These are phyloP conservation scores for Penicillium pulvis DNA, from an alignment of 495 filamentous ascomycete species.

Conservation along the genomic window DNA sequence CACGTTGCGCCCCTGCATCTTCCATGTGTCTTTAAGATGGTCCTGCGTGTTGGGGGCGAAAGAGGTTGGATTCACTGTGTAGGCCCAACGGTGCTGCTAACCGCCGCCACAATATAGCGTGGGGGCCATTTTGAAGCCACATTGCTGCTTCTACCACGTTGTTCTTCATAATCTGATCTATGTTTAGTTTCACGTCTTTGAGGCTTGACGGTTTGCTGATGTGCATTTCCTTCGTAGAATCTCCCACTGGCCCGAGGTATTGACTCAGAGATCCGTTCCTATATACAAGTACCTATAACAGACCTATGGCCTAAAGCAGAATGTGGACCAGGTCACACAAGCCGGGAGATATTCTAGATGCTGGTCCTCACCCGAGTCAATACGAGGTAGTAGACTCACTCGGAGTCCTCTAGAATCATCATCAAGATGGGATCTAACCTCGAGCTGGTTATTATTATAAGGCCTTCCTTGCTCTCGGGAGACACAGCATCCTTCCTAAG, in stretches of 20 bases:
- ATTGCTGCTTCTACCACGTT: too few relatives aligned
- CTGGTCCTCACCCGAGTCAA: not conserved
- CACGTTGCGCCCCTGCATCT: constrained; percentile 27
- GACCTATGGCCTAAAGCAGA: not conserved
- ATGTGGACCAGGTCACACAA: not conserved
- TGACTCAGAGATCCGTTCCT: not conserved
- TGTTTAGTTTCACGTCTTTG: not conserved
- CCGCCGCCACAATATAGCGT: not conserved
- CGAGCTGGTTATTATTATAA: not conserved
- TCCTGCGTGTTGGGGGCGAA: not conserved
- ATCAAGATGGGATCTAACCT: too few relatives aligned
- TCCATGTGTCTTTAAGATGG: not conserved
- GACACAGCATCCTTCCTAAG: not conserved
- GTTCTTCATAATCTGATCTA: not conserved
- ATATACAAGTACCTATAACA: too few relatives aligned
- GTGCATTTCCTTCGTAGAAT: too few relatives aligned
- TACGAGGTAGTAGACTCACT: not conserved
- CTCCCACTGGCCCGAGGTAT: not conserved
- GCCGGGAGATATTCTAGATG: not conserved
- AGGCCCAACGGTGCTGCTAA: not conserved
- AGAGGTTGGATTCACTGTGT: not conserved
- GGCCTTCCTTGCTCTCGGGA: not conserved
- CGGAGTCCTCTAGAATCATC: too few relatives aligned
- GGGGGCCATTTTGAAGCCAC: not conserved
- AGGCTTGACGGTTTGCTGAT: not conserved